Conservation (phyloP, 345 rosid species). For the Acer negundo region DNA sequence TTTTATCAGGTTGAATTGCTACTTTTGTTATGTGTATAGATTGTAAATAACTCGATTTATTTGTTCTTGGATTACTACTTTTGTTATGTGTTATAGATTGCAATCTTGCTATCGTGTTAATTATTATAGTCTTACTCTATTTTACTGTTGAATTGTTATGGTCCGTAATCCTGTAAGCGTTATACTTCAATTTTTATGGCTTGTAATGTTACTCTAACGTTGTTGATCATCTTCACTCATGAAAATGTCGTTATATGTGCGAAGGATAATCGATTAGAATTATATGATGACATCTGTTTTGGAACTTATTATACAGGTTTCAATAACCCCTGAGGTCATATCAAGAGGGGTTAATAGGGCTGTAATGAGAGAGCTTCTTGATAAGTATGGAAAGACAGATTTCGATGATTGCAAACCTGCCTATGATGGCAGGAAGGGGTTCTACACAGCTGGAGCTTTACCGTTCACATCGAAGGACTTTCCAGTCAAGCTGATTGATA, state of each 20-base stretch:
- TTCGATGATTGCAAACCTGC: conserved; percentile 55
- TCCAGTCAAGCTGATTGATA: conserved; percentile 42
- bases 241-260: background rate
- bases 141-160: background rate
- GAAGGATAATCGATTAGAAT: background rate
- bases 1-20: conserved; percentile 98
- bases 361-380: conserved; percentile 49
- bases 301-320: conserved; percentile 32
- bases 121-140: background rate
- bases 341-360: conserved; percentile 52
- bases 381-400: conserved; percentile 37
- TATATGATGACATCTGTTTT: background rate
- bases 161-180: too few relatives aligned
- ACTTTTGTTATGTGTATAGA: too few relatives aligned
- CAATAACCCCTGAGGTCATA: conserved; percentile 53
- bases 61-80: too few relatives aligned
- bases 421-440: conserved; percentile 59
- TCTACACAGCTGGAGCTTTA: conserved; percentile 58
- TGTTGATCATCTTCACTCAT: background rate
- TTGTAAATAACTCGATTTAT: too few relatives aligned
- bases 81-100: too few relatives aligned
- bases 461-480: conserved; percentile 54
- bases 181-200: background rate
- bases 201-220: background rate
- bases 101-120: too few relatives aligned